These are phyloP conservation scores for Durotheca rogersii DNA, from an alignment of 495 filamentous ascomycete species.

Conservation along the genomic window DNA sequence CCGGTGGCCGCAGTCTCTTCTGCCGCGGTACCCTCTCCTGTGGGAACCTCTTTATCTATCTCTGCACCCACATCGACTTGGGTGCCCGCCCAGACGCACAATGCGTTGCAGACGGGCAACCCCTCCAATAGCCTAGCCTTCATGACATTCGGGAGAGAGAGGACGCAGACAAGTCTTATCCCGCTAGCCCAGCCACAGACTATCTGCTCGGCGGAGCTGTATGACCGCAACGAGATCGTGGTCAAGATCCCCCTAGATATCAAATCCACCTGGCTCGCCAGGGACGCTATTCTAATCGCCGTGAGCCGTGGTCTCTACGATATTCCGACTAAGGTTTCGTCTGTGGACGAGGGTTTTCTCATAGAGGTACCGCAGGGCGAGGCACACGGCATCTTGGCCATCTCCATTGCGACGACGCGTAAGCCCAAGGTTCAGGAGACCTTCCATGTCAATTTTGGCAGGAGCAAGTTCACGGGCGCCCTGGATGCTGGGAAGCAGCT, in stretches of 20 bases:
- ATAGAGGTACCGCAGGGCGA: constrained; percentile 44
- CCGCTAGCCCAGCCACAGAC: constrained; percentile 30
- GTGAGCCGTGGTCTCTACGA: constrained; percentile 42
- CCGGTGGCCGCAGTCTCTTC: constrained; percentile 34
- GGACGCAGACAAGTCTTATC: constrained; percentile 23
- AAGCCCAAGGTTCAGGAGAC: constrained; percentile 50
- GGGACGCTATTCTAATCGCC: constrained; percentile 46
- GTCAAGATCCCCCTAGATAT: constrained; percentile 39
- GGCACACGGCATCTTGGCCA: constrained; percentile 44
- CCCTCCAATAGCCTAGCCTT: constrained; percentile 35
- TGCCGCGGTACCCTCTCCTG: constrained; percentile 13
- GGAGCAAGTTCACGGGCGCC: constrained; percentile 35
- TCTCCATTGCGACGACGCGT: constrained; percentile 46
- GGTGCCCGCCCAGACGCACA: constrained; percentile 19
- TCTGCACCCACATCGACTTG: constrained; percentile 8
- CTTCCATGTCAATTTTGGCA: constrained; percentile 47
- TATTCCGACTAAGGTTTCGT: constrained; percentile 45
- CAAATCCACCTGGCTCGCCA: constrained; percentile 45
- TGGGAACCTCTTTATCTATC: constrained; percentile 6
- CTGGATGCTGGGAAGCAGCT: constrained; percentile 43
- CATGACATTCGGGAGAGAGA: constrained; percentile 35
- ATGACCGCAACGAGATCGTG: constrained; percentile 42
- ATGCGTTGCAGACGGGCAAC: constrained; percentile 24
- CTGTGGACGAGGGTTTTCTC: constrained; percentile 46
- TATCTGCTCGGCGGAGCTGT: constrained; percentile 40